Percentiles rank a stretch among this genome's conserved stretches.
These are phyloP conservation scores for Fagus sylvatica DNA, from an alignment of 306 rosid genomes.

Conservation along the genomic window DNA sequence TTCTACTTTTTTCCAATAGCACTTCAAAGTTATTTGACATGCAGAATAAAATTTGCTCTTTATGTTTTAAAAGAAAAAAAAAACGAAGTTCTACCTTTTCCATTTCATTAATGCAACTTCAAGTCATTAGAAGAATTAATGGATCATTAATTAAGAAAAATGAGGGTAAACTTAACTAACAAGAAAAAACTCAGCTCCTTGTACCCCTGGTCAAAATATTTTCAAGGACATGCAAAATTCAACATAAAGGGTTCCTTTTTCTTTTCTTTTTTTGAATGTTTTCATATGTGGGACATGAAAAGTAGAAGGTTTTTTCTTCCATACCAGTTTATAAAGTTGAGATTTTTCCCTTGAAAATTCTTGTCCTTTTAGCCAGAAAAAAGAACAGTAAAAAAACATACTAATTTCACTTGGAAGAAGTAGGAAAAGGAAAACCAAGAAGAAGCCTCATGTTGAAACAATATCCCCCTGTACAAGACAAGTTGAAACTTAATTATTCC, in stretches of 20 bases:
- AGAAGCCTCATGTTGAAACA: constrained; percentile 30
- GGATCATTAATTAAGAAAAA: background rate
- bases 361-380: constrained; percentile 23
- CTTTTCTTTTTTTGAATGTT: background rate
- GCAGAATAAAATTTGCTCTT: background rate
- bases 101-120: background rate
- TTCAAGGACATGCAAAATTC: background rate
- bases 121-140: background rate
- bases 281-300: background rate
- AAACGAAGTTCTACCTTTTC: background rate
- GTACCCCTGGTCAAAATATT: background rate
- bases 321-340: background rate
- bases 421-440: constrained; percentile 19
- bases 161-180: background rate
- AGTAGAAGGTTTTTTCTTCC: background rate
- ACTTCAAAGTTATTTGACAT: background rate
- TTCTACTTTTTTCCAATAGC: background rate
- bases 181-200: background rate
- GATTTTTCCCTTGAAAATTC: constrained; percentile 12
- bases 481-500: constrained; percentile 35
- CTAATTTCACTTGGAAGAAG: constrained; percentile 1
- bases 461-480: constrained; percentile 47
- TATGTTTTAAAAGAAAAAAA: background rate
- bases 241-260: background rate
- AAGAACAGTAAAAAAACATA: constrained; percentile 14